Conservation (phyloP, 805 yeast genomes). For the Naumovozyma baii region DNA sequence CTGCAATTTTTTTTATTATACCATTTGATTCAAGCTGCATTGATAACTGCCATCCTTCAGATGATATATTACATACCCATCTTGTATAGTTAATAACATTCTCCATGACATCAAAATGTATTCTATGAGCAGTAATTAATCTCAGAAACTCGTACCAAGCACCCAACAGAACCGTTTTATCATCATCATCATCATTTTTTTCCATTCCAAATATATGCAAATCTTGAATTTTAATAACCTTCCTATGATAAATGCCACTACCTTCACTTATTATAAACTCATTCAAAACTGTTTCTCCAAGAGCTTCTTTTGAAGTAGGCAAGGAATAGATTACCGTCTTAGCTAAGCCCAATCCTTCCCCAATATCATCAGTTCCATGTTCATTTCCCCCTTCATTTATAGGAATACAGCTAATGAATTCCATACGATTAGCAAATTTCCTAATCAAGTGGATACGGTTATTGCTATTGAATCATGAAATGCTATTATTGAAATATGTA, state of each 20-base stretch:
- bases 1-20: constrained; percentile 18
- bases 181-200: constrained; percentile 1
- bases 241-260: constrained; percentile 1
- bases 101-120: constrained; percentile 5
- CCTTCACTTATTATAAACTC: constrained; percentile 22
- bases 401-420: constrained; percentile 16
- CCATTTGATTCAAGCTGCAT: constrained; percentile 6
- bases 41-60: not conserved
- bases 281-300: constrained; percentile 4
- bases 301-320: not conserved
- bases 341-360: constrained; percentile 1
- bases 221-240: not conserved
- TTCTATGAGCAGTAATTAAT: constrained; percentile 12
- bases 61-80: constrained; percentile 13
- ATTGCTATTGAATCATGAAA: no score
- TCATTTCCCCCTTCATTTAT: constrained; percentile 1
- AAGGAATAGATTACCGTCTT: not conserved
- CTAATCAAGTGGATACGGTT: no score
- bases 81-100: constrained; percentile 6
- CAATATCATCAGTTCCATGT: constrained; percentile 1
- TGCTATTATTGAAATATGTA: no score
- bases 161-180: not conserved
- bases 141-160: constrained; percentile 22
- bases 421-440: constrained; percentile 8
- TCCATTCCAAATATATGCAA: constrained; percentile 1